Base-by-base conservation (phyloP, 306 rosid species). In the Corylus heterophylla region DNA sequence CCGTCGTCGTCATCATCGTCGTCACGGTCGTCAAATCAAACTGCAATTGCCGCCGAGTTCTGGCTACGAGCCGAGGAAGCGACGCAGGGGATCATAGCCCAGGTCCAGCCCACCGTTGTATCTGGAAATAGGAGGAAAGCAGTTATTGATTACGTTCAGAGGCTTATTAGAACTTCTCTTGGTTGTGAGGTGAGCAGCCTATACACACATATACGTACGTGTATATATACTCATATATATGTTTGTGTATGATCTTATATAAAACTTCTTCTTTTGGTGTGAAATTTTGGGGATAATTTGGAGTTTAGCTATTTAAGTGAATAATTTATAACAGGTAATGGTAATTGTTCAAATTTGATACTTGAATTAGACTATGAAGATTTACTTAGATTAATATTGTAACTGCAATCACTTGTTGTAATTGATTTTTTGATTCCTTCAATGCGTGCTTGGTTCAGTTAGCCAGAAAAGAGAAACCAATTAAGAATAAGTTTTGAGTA, bases 51-150 rank as follows among this genome's bases (percentile, higher is more conserved):
- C 22, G 84, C 73, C 25, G 88, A 76, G 76, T 68, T 59, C 76
- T 79, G 82, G 90, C 77, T n/a, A 76, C 59, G 52, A 63, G 88
- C 84, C 22, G 90, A 87, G 88, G 88, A 73, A 48, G 90, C 85
- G 39, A 84, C 90, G 59, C 82, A 76, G 78, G 81, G 80, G 79
- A 76, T 87, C 27, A 87, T 87, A 64, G 81, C 84, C 44, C 86
- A 81, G 84, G 88, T 87, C 44, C 90, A 84, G 75, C 84, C 90
- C 8, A 87, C 88, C 17, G 84, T 81, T 25, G 86, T 79, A 31
- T 87, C 90, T 50, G 90, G 81, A 76, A 79, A 70, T 87, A 78
- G 90, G 54, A 79, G 90, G 78, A 56, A 54, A 76, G 86, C 76
- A 62, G 90, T 87, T 63, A 79, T 79, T 48, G 90, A 87, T 54